Evolutionary conservation across 768 basidiomycete genomes (phyloP), one percentile per base, ranked within the genome.

Genomic region (Ramaria rubella): DNA sequence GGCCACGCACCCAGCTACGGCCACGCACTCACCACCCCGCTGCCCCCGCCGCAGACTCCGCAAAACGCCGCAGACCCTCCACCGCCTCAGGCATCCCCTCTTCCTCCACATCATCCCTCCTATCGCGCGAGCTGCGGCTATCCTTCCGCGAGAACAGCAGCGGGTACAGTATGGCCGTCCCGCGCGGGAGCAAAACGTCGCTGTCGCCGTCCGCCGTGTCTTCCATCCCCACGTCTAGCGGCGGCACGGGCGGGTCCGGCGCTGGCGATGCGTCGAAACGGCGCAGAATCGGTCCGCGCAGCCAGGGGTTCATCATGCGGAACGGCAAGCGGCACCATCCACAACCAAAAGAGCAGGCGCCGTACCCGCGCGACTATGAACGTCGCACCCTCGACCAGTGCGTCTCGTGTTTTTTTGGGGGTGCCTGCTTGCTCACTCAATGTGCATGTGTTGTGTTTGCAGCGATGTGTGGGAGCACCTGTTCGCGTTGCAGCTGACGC

Each of bases 381-480:
- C 69, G 77, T 17, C 75, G 79, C 30, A 79, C 81, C 36, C 65
- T 87, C 24, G 87, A 88, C 70, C 64, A 84, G 86, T 87, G 65
- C 73, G 86, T 80, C 11, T 51, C 21, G 42, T 40, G 30, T 40
- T 9, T 40, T 4, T 54, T 24, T 48, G 49, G 49, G 57, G 53
- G 42, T 40, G 44, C 59, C 36, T 33, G 26, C 23, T 46, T 55
- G 33, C 51, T 34, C 38, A 23, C 15, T 57, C 54, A n/a, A n/a
- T 36, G 55, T 15, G 5, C 21, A 46, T 19, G 14, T 42, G 8
- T n/a, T n/a, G n/a, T n/a, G n/a, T n/a, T n/a, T 51, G 26, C 27
- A 87, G 86, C 59, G 86, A 87, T 61, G 77, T 83, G 19, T 85
- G 85, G 83, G 85, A 87, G 65, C 80, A 77, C 17, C 68, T 75